Conservation (phyloP, 2,329 filamentous ascomycete species). For the Fusarium acutatum region DNA sequence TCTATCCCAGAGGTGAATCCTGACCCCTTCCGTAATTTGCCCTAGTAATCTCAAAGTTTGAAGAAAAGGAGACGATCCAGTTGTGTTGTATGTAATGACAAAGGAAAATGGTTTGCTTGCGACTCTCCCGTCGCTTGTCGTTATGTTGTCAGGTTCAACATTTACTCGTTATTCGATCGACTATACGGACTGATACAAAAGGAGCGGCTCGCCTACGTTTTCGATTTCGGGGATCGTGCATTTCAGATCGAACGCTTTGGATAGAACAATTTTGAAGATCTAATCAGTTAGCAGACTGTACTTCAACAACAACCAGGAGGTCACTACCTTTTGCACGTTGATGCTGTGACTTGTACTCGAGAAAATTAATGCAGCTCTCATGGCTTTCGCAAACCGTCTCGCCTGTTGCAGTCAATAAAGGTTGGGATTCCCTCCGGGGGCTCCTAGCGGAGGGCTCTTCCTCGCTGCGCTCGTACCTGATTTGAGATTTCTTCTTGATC, state of each 20-base stretch:
- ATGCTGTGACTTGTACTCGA: conserved; percentile 99
- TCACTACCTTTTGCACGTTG: conserved; percentile 92
- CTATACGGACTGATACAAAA: conserved; percentile 80
- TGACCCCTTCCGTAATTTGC: conserved; percentile 34
- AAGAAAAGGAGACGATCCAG: conserved; percentile 36
- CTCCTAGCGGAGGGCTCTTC: background rate
- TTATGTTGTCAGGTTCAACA: conserved; percentile 37
- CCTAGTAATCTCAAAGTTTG: conserved; percentile 33
- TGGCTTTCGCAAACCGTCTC: conserved; percentile 94
- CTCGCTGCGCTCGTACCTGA: conserved; percentile 66
- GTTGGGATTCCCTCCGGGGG: background rate
- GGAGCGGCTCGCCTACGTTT: conserved; percentile 92
- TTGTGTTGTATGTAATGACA: conserved; percentile 32
- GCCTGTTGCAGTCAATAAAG: conserved; percentile 64
- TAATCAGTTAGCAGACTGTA: conserved; percentile 47
- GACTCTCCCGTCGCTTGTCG: conserved; percentile 22
- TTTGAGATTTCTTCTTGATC: conserved; percentile 99
- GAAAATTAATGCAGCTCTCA: conserved; percentile 97
- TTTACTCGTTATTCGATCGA: conserved; percentile 27
- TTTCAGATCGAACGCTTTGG: conserved; percentile 97
- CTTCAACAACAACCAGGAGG: background rate
- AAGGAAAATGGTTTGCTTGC: conserved; percentile 30
- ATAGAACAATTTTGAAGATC: conserved; percentile 99
- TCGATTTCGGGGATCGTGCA: conserved; percentile 99
- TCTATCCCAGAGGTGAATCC: conserved; percentile 35